Conservation (phyloP, 305 asterid genomes). For the Rubia occidens region DNA sequence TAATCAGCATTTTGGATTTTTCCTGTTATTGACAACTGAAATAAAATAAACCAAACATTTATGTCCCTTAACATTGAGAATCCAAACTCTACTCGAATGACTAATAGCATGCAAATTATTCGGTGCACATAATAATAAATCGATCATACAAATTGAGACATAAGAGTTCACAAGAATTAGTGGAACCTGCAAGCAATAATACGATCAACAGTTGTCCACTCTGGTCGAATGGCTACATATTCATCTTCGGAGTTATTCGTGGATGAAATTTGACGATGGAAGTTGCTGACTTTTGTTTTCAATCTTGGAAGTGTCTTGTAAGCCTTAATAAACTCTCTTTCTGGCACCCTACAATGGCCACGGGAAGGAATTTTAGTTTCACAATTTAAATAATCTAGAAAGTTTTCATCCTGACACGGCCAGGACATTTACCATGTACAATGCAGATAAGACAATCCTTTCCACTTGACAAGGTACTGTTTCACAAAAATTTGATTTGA, state of each 20-base stretch:
- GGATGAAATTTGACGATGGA: conserved; percentile 64
- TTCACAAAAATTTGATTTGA: conserved; percentile 70
- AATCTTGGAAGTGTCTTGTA: conserved; percentile 83
- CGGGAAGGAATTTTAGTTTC: not conserved
- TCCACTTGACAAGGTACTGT: conserved; percentile 95
- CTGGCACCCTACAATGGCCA: conserved; percentile 76
- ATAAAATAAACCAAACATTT: no score
- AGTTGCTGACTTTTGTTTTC: conserved; percentile 76
- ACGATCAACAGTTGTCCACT: conserved; percentile 93
- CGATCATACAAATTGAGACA: not conserved
- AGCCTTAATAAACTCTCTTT: conserved; percentile 70
- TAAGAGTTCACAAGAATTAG: conserved; percentile 14
- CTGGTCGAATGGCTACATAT: conserved; percentile 71
- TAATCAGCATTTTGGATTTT: no score
- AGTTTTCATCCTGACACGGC: not conserved
- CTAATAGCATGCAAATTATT: not conserved
- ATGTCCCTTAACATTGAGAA: no score
- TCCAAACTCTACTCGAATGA: not conserved
- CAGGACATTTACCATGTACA: conserved; percentile 55
- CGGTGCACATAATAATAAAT: not conserved
- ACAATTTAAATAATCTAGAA: not conserved
- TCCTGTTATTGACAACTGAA: no score
- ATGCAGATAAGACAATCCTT: conserved; percentile 84
- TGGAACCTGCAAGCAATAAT: conserved; percentile 75
- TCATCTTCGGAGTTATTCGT: conserved; percentile 69